Conservation (phyloP, 805 yeast genomes). For the Starmera dryadoides region DNA sequence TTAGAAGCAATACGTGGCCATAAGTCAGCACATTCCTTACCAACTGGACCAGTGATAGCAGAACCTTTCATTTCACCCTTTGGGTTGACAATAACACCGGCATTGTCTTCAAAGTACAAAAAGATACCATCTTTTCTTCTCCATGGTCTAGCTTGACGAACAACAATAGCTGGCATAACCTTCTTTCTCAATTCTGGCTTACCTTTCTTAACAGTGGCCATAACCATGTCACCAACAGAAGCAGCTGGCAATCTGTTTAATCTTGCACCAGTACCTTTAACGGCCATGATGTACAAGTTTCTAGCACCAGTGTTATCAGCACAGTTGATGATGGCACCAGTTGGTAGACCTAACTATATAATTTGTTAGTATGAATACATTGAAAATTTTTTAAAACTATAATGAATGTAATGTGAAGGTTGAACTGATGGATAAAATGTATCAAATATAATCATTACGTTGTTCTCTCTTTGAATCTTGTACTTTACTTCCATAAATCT, state of each 20-base stretch:
- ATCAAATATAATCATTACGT: too few species aligned
- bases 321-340: slow-evolving; percentile 99
- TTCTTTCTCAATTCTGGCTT: slow-evolving; percentile 99
- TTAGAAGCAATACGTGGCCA: slow-evolving; percentile 99
- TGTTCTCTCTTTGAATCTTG: too few species aligned
- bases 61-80: slow-evolving; percentile 99
- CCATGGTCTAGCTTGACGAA: slow-evolving; percentile 99
- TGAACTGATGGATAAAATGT: too few species aligned
- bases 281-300: slow-evolving; percentile 97
- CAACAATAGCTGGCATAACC: slow-evolving; percentile 99
- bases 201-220: slow-evolving; percentile 99
- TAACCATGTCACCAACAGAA: slow-evolving; percentile 99
- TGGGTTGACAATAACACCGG: slow-evolving; percentile 99
- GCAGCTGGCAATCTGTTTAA: slow-evolving; percentile 99
- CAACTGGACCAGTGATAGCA: slow-evolving; percentile 99
- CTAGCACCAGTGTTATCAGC: slow-evolving; percentile 99
- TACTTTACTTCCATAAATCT: too few species aligned
- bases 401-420: too few species aligned
- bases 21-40: slow-evolving; percentile 99
- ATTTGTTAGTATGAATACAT: slow-evolving; percentile 7
- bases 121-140: slow-evolving; percentile 99
- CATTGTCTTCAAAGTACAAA: slow-evolving; percentile 99
- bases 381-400: neutral
- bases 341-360: slow-evolving; percentile 92
- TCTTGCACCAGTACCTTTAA: slow-evolving; percentile 99